These are phyloP conservation scores for Teunomyces funiuensis DNA, from an alignment of 805 yeast species.

Conservation along the genomic window DNA sequence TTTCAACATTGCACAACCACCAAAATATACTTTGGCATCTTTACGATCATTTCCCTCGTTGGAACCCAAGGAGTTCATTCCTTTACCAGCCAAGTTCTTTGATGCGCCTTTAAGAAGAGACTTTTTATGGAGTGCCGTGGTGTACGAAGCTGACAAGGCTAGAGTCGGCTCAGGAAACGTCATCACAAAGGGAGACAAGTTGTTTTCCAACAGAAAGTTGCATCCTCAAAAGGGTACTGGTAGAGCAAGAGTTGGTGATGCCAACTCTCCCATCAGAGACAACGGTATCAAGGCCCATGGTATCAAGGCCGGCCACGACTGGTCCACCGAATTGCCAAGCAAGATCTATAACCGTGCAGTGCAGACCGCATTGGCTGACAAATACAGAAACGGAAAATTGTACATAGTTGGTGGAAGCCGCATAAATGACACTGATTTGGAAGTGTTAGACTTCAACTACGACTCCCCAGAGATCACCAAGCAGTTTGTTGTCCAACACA, in stretches of 20 bases:
- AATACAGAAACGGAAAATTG: conserved; percentile 72
- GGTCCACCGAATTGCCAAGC: conserved; percentile 71
- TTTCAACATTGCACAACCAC: conserved; percentile 45
- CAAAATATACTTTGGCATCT: conserved; percentile 73
- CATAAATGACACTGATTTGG: conserved; percentile 14
- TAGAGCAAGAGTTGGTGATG: conserved; percentile 94
- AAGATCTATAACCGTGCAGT: conserved; percentile 76
- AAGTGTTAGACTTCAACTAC: conserved; percentile 38
- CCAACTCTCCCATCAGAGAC: conserved; percentile 87
- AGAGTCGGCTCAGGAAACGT: conserved; percentile 90
- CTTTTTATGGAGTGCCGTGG: conserved; percentile 90
- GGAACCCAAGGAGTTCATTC: conserved; percentile 77
- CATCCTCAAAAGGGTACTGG: conserved; percentile 93
- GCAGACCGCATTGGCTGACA: conserved; percentile 78
- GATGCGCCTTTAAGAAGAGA: conserved; percentile 84
- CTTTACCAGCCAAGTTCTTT: conserved; percentile 71
- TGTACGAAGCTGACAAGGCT: conserved; percentile 83
- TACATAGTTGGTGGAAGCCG: conserved; percentile 59
- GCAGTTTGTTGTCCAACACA: conserved; percentile 49
- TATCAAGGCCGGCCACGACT: conserved; percentile 86
- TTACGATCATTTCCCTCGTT: conserved; percentile 85
- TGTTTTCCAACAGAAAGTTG: conserved; percentile 79
- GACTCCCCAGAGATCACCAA: conserved; percentile 46
- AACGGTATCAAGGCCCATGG: conserved; percentile 91
- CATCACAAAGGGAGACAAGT: conserved; percentile 82